Evolutionary conservation across 768 basidiomycete species (phyloP).

Genomic region (Podaxis sp.): DNA sequence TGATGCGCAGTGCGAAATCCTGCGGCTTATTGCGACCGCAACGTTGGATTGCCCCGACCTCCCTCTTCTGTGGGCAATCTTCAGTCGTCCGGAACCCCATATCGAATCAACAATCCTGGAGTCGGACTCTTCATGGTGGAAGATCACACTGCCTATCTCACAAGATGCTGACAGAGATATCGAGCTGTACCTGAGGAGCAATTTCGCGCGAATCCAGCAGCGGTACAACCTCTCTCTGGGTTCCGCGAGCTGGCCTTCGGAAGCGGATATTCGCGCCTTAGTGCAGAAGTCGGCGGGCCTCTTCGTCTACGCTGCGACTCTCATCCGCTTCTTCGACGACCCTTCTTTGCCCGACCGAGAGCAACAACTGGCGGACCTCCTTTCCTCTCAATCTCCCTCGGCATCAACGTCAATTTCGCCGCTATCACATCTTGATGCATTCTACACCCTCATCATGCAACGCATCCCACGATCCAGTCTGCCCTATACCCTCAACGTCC

Average conservation of each 20-base stretch:
- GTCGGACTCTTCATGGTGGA: not conserved
- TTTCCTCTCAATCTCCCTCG: not conserved
- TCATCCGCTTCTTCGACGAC: slow-evolving; percentile 24
- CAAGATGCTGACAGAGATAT: slow-evolving; percentile 21
- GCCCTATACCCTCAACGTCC: not conserved
- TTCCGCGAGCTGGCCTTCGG: slow-evolving; percentile 22
- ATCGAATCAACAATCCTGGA: slow-evolving; percentile 18
- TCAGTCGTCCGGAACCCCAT: slow-evolving; percentile 28
- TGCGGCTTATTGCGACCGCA: slow-evolving; percentile 14
- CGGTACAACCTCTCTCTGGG: slow-evolving; percentile 4
- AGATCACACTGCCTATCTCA: slow-evolving; percentile 12
- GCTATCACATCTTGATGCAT: slow-evolving; percentile 3
- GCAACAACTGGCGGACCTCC: not conserved
- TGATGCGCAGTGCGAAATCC: slow-evolving; percentile 15
- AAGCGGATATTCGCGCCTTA: slow-evolving; percentile 17
- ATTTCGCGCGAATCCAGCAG: slow-evolving; percentile 19
- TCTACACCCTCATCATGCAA: slow-evolving; percentile 6
- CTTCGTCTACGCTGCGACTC: slow-evolving; percentile 29
- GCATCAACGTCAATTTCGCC: not conserved
- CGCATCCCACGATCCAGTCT: not conserved
- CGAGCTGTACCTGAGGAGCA: slow-evolving; percentile 16
- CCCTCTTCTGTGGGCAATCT: slow-evolving; percentile 24
- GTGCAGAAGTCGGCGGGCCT: slow-evolving; percentile 23
- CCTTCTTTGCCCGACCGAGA: slow-evolving; percentile 4
- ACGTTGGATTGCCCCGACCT: slow-evolving; percentile 4